phyloP scores from a whole-genome alignment of 345 rosid genomes.

The Triadica sebifera region DNA sequence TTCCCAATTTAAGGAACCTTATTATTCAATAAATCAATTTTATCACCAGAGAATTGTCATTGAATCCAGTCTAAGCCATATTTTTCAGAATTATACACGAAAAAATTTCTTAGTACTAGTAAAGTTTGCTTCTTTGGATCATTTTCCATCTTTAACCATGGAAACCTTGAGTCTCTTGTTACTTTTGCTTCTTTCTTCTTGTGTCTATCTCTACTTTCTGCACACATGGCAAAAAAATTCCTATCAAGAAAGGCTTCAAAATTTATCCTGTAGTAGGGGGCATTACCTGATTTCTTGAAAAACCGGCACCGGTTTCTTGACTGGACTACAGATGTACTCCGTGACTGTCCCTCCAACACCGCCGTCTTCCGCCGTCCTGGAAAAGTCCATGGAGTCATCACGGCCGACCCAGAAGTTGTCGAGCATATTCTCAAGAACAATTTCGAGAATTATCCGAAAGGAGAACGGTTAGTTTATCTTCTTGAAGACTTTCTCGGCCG shows the following conservation, averaged over 20 bases:
- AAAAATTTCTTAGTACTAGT: no score
- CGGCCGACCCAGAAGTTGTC: constrained; percentile 37
- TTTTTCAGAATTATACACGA: no score
- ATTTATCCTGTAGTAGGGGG: constrained; percentile 36
- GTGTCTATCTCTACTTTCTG: constrained; percentile 13
- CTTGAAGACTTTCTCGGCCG: constrained; percentile 44
- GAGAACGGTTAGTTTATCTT: constrained; percentile 17
- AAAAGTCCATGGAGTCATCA: constrained; percentile 29
- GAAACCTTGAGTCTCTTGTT: constrained; percentile 29
- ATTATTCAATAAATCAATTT: no score
- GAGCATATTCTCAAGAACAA: constrained; percentile 43
- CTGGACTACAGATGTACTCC: constrained; percentile 38
- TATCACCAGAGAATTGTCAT: no score
- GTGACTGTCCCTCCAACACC: constrained; percentile 26
- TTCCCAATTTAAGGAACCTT: no score
- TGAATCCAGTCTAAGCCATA: no score
- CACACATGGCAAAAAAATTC: background rate
- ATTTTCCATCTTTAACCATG: constrained; percentile 17
- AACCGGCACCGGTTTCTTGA: constrained; percentile 46
- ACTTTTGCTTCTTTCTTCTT: constrained; percentile 14
- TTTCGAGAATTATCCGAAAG: constrained; percentile 47
- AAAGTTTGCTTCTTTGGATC: no score
- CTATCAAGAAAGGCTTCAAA: constrained; percentile 28
- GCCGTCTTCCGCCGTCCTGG: constrained; percentile 31
- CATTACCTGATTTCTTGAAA: constrained; percentile 34